Percentiles rank a stretch among this genome's conserved stretches.
phyloP scores from a whole-genome alignment of 176 grass and related monocot genomes.

The Zea luxurians region DNA sequence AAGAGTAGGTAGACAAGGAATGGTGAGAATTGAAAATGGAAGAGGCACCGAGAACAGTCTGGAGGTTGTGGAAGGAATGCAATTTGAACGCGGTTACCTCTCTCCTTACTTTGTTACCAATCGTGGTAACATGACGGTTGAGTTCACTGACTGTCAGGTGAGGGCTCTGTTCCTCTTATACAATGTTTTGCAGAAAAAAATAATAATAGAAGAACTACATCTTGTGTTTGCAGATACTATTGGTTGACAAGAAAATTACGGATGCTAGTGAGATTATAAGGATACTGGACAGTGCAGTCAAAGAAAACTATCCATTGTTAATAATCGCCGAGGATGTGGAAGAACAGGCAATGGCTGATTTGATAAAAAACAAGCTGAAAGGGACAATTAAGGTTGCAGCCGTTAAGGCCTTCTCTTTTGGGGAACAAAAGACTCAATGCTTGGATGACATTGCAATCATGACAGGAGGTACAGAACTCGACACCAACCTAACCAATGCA shows the following conservation, averaged over 20 bases:
- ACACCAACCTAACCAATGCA: conserved; percentile 13
- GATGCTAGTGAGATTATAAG: conserved; percentile 79
- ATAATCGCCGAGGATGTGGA: conserved; percentile 87
- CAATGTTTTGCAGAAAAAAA: conserved; percentile 12
- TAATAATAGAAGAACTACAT: conserved; percentile 2
- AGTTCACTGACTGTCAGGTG: conserved; percentile 76
- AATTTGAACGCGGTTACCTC: conserved; percentile 84
- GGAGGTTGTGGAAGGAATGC: conserved; percentile 85
- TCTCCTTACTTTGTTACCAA: conserved; percentile 85
- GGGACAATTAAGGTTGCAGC: conserved; percentile 80
- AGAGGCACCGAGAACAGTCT: conserved; percentile 63
- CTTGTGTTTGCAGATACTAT: conserved; percentile 66
- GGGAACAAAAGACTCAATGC: conserved; percentile 79
- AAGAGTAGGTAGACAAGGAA: conserved; percentile 82
- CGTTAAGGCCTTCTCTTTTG: conserved; percentile 89
- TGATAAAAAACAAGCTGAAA: conserved; percentile 89
- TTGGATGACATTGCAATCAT: conserved; percentile 87
- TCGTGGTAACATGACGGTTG: conserved; percentile 66
- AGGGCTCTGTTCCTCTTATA: neutral
- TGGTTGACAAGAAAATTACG: conserved; percentile 85
- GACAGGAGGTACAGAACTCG: conserved; percentile 66
- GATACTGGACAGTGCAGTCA: conserved; percentile 75
- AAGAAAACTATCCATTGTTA: conserved; percentile 76
- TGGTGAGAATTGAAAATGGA: conserved; percentile 85
- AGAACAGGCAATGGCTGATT: conserved; percentile 59